These are phyloP conservation scores for Ganoderma lucidum DNA, from an alignment of 1,284 basidiomycete species.

Conservation along the genomic window DNA sequence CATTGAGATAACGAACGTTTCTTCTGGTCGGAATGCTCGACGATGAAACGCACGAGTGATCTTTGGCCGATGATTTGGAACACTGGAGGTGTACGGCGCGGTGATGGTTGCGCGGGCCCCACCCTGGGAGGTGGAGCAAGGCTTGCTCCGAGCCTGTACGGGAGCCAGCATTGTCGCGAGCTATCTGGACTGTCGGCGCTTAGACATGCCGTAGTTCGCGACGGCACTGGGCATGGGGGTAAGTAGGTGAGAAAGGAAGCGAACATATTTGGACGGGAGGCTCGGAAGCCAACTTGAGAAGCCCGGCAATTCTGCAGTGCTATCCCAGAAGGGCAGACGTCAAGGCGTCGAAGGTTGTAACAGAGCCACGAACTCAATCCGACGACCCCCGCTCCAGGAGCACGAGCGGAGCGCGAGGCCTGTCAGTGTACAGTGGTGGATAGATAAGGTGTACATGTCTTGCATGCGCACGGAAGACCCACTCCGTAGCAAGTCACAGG, in stretches of 20 bases:
- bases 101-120: neutral
- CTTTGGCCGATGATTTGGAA: too few species aligned
- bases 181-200: neutral
- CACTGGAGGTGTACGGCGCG: neutral
- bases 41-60: too few species aligned
- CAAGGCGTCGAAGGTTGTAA: neutral
- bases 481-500: slow-evolving; percentile 6
- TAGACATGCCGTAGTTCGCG: neutral
- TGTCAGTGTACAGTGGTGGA: neutral
- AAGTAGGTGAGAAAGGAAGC: neutral
- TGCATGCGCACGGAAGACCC: neutral
- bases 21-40: neutral
- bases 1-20: neutral
- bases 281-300: too few species aligned
- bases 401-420: slow-evolving; percentile 1
- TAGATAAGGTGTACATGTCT: neutral
- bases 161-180: slow-evolving; percentile 2
- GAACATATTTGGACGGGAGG: neutral
- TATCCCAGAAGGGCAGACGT: neutral
- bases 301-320: too few species aligned
- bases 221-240: neutral
- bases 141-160: neutral
- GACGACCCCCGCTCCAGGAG: neutral
- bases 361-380: neutral
- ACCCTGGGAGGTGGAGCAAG: neutral